These are phyloP conservation scores for Cryptosporidium sp. DNA, from an alignment of 169 alveolate species.

Conservation along the genomic window DNA sequence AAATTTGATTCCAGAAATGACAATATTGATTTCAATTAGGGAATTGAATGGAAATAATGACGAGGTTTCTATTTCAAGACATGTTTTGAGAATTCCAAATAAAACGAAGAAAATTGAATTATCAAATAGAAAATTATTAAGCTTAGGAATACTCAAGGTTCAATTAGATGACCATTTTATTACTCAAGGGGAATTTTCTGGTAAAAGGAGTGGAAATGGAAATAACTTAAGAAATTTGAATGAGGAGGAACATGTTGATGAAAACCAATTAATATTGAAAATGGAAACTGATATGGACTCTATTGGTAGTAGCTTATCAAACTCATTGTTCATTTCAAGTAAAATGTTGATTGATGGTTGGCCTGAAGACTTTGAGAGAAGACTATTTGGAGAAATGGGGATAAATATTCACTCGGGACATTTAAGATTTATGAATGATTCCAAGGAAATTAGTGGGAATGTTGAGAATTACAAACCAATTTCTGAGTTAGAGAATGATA, in stretches of 20 bases:
- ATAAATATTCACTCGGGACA: slow-evolving; percentile 25
- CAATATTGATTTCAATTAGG: slow-evolving; percentile 5
- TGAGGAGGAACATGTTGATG: not conserved
- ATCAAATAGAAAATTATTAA: not conserved
- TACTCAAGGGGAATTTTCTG: not conserved
- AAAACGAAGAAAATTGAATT: not conserved
- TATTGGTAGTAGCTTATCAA: slow-evolving; percentile 9
- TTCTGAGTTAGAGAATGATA: slow-evolving; percentile 15
- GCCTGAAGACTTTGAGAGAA: slow-evolving; percentile 69
- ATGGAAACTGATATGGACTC: not conserved
- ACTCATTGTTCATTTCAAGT: slow-evolving; percentile 43
- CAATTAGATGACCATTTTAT: not conserved
- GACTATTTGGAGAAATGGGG: slow-evolving; percentile 8
- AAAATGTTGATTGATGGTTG: slow-evolving; percentile 29
- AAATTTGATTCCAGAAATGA: slow-evolving; percentile 66
- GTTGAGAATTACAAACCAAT: slow-evolving; percentile 14
- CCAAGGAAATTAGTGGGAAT: not conserved
- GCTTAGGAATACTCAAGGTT: not conserved
- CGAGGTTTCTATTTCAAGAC: slow-evolving; percentile 11
- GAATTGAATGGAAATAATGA: slow-evolving; percentile 1
- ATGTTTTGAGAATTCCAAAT: slow-evolving; percentile 52
- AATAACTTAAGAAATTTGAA: not conserved
- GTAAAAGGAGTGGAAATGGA: not conserved
- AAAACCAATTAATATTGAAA: not conserved
- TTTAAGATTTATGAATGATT: not conserved